Percentiles rank a stretch among this genome's conserved stretches.
phyloP scores from a whole-genome alignment of 1,284 basidiomycete genomes.

The Malassezia slooffiae region DNA sequence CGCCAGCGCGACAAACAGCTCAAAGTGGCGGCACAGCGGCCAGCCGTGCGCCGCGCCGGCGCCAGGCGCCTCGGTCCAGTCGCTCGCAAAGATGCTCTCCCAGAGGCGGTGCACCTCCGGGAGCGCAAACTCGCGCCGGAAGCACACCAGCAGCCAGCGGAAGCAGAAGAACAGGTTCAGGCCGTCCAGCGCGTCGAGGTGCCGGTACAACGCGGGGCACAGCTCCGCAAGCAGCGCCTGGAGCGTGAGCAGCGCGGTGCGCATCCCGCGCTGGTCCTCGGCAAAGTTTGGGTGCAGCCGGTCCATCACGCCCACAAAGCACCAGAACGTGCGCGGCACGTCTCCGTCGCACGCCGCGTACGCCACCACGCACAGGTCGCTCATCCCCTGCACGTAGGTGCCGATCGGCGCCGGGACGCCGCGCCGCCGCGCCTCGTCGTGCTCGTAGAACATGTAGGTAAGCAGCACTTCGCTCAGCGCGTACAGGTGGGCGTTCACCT shows the following conservation, averaged over 20 bases:
- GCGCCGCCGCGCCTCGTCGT: conserved; percentile 7
- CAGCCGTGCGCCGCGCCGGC: conserved; percentile 1
- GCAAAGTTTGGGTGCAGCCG: conserved; percentile 91
- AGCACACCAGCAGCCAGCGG: conserved; percentile 54
- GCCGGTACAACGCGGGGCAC: conserved; percentile 62
- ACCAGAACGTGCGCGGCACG: conserved; percentile 86
- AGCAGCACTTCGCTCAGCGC: conserved; percentile 67
- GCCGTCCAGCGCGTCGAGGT: conserved; percentile 69
- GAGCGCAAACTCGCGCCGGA: conserved; percentile 74
- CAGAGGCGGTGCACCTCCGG: conserved; percentile 76
- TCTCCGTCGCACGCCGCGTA: conserved; percentile 83
- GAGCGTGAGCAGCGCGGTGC: conserved; percentile 73
- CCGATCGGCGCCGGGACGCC: conserved; percentile 1
- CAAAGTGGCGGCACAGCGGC: conserved; percentile 7
- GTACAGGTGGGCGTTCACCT: conserved; percentile 74
- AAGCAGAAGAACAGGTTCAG: conserved; percentile 98
- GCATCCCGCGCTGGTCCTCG: conserved; percentile 96
- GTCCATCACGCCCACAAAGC: conserved; percentile 86
- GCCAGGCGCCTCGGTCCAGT: conserved; percentile 23
- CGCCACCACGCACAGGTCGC: conserved; percentile 82
- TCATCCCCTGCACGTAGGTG: conserved; percentile 87
- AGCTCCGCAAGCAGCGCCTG: conserved; percentile 82
- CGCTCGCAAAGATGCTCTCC: conserved; percentile 53
- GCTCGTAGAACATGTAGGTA: conserved; percentile 57
- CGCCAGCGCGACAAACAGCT: conserved; percentile 79